Evolutionary conservation across 2,329 filamentous ascomycete genomes (phyloP), one percentile per base, ranked within the genome.

Genomic region (Aspergillus uvarum): DNA sequence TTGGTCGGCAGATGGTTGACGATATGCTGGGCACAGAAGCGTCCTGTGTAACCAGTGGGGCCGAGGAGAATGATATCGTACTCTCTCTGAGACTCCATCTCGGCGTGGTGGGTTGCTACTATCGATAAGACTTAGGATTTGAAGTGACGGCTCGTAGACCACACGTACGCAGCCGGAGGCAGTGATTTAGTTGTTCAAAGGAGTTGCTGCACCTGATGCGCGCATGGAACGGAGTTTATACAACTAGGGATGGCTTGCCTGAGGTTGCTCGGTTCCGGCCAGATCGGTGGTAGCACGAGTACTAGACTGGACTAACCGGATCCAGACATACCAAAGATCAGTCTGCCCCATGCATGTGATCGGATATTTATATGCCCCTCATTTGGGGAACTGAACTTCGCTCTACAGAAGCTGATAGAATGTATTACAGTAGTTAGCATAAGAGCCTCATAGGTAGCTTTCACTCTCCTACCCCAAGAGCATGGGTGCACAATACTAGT

Each of bases 1-100:
- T 91, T 85, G 19, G 89, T 91, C 0, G 92, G 89, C 1, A 92
- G 80, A 65, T 85, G 79, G 14, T 82, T 82, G 55, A 87, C 82
- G 69, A 96, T 89, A 75, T 95, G 87, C 73, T 96, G 88, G 29
- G 88, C 88, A 2, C 87, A 87, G 66, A 90, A 82, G 65, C 86
- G 88, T 44, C 93, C 93, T 0, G 93, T 97, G 76, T 96, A 96
- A 29, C 93, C 93, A 72, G 83, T 89, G 10, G 88, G 87, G 26
- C 88, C 88, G 21, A 89, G 81, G 35, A 91, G 78, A 48, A 90
- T 78, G 52, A 89, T 74, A 67, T 90, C 88, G 70, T 89, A 90
- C 68, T 85, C 76, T 54, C 80, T 80, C 58, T 70, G 68, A 56
- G 76, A 69, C 51, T 77, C 67, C 79, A 81, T 82, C 49, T 19